Base-by-base conservation (phyloP, 2,329 filamentous ascomycete genomes). In the Fusarium guadeloupense region DNA sequence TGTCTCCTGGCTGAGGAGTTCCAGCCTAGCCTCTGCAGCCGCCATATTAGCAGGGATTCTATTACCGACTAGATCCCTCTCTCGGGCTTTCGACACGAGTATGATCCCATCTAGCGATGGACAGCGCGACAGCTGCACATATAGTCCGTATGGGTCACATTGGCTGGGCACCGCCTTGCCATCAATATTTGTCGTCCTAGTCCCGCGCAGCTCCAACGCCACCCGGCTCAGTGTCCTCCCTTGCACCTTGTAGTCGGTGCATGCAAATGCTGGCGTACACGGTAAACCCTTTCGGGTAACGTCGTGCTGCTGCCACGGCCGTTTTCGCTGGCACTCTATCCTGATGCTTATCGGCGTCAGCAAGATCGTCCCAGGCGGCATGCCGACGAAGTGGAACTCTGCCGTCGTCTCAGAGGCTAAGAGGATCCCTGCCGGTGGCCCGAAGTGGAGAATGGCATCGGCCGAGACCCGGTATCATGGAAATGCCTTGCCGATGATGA, bases 221-320 rank as follows among this genome's bases (percentile, higher is more conserved):
- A 53, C 43, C 4, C 21, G 19, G 0, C 13, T 3, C 0, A 42
- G 7, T 1, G 28, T 41, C 14, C 17, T 5, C 3, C 42, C 30
- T 28, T 53, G 37, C 9, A 53, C 43, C n/a, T 55, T 55, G 16
- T 50, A 55, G 17, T 55, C 20, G 6, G 23, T 25, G 23, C 23
- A 25, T 9, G 23, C 19, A 12, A 50, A 55, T 4, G 38, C 45
- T 7, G 45, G 8, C 4, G 26, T 20, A 9, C 20, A 55, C 5
- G 38, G 45, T 6, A 55, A 12, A 2, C 45, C 52, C 9, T 17
- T 19, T 2, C 40, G 20, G 8, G 14, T 44, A 13, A 41, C 34
- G 17, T 45, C 21, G 13, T 44, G 12, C 23, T 39, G 28, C 19
- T 49, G 40, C 45, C 28, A 55, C 10, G 44, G 52, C 20, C 44